Evolutionary conservation across 306 rosid species (phyloP).

Genomic region (Arachis stenosperma): DNA sequence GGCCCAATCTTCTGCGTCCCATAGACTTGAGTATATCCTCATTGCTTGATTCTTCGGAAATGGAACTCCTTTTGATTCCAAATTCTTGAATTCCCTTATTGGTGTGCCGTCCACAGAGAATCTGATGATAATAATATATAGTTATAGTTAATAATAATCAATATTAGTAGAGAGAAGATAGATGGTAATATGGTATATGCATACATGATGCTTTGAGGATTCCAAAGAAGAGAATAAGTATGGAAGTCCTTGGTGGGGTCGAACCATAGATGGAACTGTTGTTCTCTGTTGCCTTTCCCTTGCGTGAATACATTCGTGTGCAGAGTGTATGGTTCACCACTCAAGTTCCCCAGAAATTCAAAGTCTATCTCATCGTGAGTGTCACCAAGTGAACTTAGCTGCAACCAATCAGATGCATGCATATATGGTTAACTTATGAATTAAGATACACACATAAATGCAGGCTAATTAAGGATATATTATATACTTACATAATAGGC

Average conservation of each 20-base stretch:
- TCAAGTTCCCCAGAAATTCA: conserved; percentile 70
- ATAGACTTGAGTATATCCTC: conserved; percentile 62
- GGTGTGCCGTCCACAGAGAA: conserved; percentile 70
- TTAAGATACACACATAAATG: too few species aligned
- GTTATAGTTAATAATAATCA: too few species aligned
- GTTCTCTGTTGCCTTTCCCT: conserved; percentile 70
- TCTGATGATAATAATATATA: conserved; percentile 12
- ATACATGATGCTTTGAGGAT: conserved; percentile 61
- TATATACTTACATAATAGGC: conserved; percentile 55
- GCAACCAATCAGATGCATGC: conserved; percentile 14
- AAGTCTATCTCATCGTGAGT: conserved; percentile 67
- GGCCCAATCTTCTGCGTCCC: conserved; percentile 71
- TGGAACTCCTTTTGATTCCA: conserved; percentile 57
- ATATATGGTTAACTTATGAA: too few species aligned
- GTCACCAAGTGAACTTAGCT: conserved; percentile 60
- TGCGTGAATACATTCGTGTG: conserved; percentile 61
- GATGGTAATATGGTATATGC: not conserved
- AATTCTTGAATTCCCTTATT: conserved; percentile 66
- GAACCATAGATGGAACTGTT: conserved; percentile 69
- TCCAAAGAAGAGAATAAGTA: conserved; percentile 73
- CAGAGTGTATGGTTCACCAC: conserved; percentile 68
- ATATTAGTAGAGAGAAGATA: too few species aligned
- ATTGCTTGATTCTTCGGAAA: conserved; percentile 62
- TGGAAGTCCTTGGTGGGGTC: conserved; percentile 77
- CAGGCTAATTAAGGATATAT: too few species aligned